These are phyloP conservation scores for Penicillium macrosclerotiorum DNA, from an alignment of 495 filamentous ascomycete genomes.

Conservation along the genomic window DNA sequence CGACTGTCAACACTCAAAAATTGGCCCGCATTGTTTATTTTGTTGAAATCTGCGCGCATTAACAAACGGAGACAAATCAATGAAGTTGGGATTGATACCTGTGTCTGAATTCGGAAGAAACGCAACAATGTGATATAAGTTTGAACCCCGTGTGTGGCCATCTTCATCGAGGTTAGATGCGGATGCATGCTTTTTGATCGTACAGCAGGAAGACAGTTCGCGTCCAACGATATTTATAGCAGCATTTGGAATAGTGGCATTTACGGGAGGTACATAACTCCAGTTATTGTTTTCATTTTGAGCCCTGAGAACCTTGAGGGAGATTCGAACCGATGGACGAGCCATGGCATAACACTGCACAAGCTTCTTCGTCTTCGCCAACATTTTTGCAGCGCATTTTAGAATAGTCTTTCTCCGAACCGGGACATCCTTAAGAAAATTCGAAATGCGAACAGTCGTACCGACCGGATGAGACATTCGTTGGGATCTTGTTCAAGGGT, in stretches of 20 bases:
- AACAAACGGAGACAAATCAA: not conserved
- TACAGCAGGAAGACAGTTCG: slow-evolving; percentile 57
- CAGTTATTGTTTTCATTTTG: slow-evolving; percentile 64
- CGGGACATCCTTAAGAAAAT: slow-evolving; percentile 68
- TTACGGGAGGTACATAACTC: slow-evolving; percentile 64
- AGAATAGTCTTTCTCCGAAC: slow-evolving; percentile 67
- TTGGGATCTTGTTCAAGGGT: slow-evolving; percentile 33
- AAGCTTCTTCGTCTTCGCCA: slow-evolving; percentile 63
- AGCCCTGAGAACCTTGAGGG: slow-evolving; percentile 63
- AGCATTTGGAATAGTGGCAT: slow-evolving; percentile 59
- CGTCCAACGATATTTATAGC: slow-evolving; percentile 68
- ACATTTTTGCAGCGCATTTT: slow-evolving; percentile 59
- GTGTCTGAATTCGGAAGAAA: slow-evolving; percentile 56
- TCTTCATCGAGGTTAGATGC: slow-evolving; percentile 5
- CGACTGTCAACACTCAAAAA: slow-evolving; percentile 78
- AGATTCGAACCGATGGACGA: slow-evolving; percentile 60
- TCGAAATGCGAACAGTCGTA: slow-evolving; percentile 68
- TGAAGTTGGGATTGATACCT: slow-evolving; percentile 24
- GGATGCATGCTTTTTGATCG: slow-evolving; percentile 32
- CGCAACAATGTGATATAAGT: slow-evolving; percentile 48
- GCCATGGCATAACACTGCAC: slow-evolving; percentile 76
- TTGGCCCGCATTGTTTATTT: slow-evolving; percentile 55
- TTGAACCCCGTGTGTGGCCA: slow-evolving; percentile 7
- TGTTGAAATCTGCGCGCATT: slow-evolving; percentile 43
- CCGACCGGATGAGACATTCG: slow-evolving; percentile 67